phyloP scores from a whole-genome alignment of 257 asterid species.

The Henckelia pumila region DNA sequence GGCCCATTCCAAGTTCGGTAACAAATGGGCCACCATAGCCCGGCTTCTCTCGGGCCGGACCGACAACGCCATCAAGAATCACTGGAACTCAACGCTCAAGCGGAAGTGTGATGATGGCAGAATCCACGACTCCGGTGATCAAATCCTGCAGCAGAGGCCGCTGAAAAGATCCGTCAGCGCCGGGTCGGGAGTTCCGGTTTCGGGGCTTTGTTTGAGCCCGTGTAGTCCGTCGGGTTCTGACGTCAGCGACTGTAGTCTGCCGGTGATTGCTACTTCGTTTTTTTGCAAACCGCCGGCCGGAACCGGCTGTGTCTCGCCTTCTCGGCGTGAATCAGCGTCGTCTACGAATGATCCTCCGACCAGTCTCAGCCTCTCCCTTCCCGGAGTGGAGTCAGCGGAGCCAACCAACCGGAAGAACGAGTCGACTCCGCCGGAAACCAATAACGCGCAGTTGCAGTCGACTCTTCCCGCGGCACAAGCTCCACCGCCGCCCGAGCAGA shows the following conservation, averaged over 20 bases:
- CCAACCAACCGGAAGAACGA: constrained; percentile 16
- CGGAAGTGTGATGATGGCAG: constrained; percentile 59
- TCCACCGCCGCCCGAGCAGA: constrained; percentile 5
- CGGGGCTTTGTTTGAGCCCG: constrained; percentile 49
- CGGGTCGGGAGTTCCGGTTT: constrained; percentile 55
- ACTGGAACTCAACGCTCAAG: constrained; percentile 92
- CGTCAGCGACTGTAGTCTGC: constrained; percentile 52
- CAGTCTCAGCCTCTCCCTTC: constrained; percentile 71
- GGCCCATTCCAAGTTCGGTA: constrained; percentile 86
- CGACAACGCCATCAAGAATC: constrained; percentile 93
- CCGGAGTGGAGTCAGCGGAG: constrained; percentile 54
- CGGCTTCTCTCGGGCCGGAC: constrained; percentile 86
- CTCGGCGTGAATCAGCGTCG: constrained; percentile 40
- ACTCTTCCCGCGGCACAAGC: constrained; percentile 19
- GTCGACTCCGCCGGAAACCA: constrained; percentile 26
- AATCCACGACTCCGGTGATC: too few species aligned
- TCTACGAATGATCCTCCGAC: constrained; percentile 54
- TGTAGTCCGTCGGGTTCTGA: constrained; percentile 87
- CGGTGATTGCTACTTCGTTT: constrained; percentile 33
- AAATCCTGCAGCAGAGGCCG: constrained; percentile 49
- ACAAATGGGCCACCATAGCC: constrained; percentile 97
- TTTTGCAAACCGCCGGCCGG: constrained; percentile 53
- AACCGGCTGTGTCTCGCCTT: constrained; percentile 35
- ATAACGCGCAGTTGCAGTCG: constrained; percentile 29
- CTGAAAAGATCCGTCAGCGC: constrained; percentile 74